Percentiles rank a stretch among this genome's conserved stretches.
These are phyloP conservation scores for Apiotrichum sp. DNA, from an alignment of 1,284 basidiomycete genomes.

Conservation along the genomic window DNA sequence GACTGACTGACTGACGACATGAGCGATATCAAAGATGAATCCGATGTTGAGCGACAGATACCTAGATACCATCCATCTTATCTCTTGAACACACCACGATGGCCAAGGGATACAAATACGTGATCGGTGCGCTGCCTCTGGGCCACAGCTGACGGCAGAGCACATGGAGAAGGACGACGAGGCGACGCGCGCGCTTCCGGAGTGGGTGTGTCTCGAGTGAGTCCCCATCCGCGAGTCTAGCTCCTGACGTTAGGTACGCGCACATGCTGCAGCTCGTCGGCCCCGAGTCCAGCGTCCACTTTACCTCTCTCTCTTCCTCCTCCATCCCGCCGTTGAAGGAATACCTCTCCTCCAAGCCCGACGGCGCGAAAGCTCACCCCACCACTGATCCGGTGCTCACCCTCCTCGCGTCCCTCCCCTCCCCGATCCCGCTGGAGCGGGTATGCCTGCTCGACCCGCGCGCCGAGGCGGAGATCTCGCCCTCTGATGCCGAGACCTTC, in stretches of 20 bases:
- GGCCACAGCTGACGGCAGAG: constrained; percentile 51
- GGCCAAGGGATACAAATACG: constrained; percentile 34
- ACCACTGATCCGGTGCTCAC: constrained; percentile 62
- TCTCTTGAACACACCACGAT: not conserved
- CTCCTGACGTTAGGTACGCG: constrained; percentile 33
- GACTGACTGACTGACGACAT: too few relatives aligned
- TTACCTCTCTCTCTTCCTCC: constrained; percentile 71
- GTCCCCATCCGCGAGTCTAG: constrained; percentile 40
- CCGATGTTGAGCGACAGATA: too few relatives aligned
- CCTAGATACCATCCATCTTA: too few relatives aligned
- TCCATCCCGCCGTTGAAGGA: constrained; percentile 59
- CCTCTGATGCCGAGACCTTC: constrained; percentile 68
- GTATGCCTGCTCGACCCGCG: constrained; percentile 87
- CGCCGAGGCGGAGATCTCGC: constrained; percentile 61
- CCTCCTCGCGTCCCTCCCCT: constrained; percentile 54
- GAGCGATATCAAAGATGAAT: too few relatives aligned
- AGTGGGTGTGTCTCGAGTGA: constrained; percentile 84
- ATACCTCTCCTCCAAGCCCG: constrained; percentile 41
- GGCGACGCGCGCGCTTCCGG: constrained; percentile 59
- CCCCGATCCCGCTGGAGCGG: constrained; percentile 52
- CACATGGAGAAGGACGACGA: constrained; percentile 94
- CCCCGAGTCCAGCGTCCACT: constrained; percentile 60
- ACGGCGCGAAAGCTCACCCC: constrained; percentile 52
- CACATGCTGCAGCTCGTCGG: constrained; percentile 79
- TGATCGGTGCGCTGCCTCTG: constrained; percentile 33